Conservation (phyloP, 129 eudicot genomes). For the Artemisia annua region DNA sequence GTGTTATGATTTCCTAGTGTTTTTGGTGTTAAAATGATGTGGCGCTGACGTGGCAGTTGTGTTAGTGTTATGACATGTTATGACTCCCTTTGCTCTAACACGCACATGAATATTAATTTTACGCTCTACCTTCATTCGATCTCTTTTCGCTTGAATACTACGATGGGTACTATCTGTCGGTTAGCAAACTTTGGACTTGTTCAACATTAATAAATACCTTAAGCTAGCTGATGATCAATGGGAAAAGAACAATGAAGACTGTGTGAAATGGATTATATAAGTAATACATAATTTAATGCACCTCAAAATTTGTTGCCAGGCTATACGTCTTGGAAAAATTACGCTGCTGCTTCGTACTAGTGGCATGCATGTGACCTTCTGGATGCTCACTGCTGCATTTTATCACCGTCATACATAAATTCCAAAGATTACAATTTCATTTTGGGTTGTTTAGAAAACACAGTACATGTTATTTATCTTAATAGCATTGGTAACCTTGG, state of each 20-base stretch:
- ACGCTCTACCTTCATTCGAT: too few species aligned
- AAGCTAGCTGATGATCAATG: neutral
- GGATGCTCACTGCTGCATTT: neutral
- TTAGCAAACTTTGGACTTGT: neutral
- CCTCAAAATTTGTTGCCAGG: slow-evolving; percentile 11
- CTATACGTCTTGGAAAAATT: neutral
- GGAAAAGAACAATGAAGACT: slow-evolving; percentile 5
- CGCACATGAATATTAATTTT: too few species aligned
- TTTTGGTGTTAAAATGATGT: too few species aligned
- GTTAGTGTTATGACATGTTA: too few species aligned
- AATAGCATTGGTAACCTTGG: too few species aligned
- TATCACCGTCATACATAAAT: neutral
- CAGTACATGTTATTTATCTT: neutral
- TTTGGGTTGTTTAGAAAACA: neutral
- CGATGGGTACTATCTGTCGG: neutral
- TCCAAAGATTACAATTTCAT: neutral
- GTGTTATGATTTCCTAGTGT: too few species aligned
- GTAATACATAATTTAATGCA: neutral
- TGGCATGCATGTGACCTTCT: slow-evolving; percentile 19
- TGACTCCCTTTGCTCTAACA: too few species aligned
- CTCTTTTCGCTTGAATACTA: too few species aligned
- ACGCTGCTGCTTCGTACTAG: slow-evolving; percentile 11
- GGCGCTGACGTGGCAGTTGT: too few species aligned
- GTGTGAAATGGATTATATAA: neutral
- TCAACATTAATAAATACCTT: neutral